Percentiles rank a stretch among this genome's conserved stretches.
Conservation (phyloP, 2,329 filamentous ascomycete species). For the Penicillium brevicompactum region DNA sequence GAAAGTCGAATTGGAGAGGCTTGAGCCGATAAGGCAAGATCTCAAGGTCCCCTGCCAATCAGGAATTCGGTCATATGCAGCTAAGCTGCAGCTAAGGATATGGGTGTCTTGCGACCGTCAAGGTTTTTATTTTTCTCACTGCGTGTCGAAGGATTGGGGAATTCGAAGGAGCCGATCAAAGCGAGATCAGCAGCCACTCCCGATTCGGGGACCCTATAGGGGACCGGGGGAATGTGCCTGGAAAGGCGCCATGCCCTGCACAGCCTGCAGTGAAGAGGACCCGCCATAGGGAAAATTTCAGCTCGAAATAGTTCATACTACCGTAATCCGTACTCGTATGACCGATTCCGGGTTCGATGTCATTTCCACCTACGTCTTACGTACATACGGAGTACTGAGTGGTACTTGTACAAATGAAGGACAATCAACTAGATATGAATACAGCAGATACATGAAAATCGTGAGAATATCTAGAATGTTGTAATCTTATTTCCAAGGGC, state of each 20-base stretch:
- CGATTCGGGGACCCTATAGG: constrained; percentile 17
- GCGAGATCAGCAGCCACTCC: constrained; percentile 25
- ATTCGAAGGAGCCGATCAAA: constrained; percentile 17
- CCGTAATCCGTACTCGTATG: neutral
- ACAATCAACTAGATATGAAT: too few species aligned
- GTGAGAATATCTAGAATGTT: too few species aligned
- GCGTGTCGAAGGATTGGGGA: constrained; percentile 16
- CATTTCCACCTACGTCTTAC: neutral
- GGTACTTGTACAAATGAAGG: too few species aligned
- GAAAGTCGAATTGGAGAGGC: constrained; percentile 7
- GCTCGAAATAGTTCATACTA: neutral
- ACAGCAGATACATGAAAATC: too few species aligned
- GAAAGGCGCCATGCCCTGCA: constrained; percentile 12
- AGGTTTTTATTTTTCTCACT: constrained; percentile 10
- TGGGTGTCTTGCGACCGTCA: constrained; percentile 13
- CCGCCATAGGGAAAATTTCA: constrained; percentile 6
- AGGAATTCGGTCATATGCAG: constrained; percentile 10
- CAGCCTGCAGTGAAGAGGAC: constrained; percentile 11
- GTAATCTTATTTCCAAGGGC: too few species aligned
- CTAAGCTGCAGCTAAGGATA: constrained; percentile 12
- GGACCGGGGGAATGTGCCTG: constrained; percentile 16
- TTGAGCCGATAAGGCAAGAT: constrained; percentile 15
- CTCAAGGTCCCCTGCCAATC: constrained; percentile 16
- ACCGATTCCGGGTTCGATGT: neutral
- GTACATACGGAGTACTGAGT: neutral